phyloP scores from a whole-genome alignment of 257 asterid species.

The Scutellaria barbata region DNA sequence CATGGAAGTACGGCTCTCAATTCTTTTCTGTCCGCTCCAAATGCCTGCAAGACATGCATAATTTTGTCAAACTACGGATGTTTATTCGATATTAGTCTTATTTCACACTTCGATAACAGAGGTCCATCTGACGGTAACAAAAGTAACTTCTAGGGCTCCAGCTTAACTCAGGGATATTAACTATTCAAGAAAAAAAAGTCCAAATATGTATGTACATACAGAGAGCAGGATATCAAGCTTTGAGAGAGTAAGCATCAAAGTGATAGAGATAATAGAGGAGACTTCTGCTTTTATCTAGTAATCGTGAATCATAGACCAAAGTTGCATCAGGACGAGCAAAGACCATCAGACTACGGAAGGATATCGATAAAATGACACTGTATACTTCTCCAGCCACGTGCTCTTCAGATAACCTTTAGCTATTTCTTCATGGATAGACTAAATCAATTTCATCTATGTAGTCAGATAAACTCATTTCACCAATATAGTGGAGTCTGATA shows the following conservation, averaged over 20 bases:
- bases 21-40: slow-evolving; percentile 89
- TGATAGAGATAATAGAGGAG: neutral
- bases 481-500: neutral
- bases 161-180: neutral
- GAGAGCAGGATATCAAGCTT: neutral
- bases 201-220: neutral
- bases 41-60: slow-evolving; percentile 56
- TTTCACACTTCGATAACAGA: neutral
- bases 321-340: slow-evolving; percentile 6
- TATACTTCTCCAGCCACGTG: slow-evolving; percentile 13
- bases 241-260: neutral
- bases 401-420: neutral
- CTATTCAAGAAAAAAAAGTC: neutral
- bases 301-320: slow-evolving; percentile 3
- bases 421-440: neutral
- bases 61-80: slow-evolving; percentile 21
- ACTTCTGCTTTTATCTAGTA: neutral
- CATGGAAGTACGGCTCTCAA: slow-evolving; percentile 82
- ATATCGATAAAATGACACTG: neutral
- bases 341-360: neutral
- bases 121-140: neutral
- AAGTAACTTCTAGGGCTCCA: slow-evolving; percentile 3
- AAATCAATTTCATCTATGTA: neutral
- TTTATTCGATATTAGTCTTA: neutral
- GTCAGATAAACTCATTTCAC: neutral